Percentiles rank a stretch among this genome's conserved stretches.
Conservation (phyloP, 306 rosid genomes). For the Prunus salicina region DNA sequence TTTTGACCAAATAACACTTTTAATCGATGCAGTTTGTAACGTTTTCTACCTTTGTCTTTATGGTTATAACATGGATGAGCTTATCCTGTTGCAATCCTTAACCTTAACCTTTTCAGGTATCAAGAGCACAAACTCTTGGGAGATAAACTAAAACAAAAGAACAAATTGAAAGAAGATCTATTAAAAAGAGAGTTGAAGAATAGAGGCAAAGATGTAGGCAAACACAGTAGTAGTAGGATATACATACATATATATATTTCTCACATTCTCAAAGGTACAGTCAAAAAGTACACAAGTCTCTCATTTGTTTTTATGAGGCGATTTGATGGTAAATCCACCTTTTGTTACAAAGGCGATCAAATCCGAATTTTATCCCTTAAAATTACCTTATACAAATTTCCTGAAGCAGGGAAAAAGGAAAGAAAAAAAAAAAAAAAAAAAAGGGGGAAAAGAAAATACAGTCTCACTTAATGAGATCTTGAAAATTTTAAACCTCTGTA, state of each 20-base stretch:
- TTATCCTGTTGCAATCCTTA: background rate
- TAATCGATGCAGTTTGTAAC: no score
- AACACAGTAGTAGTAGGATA: background rate
- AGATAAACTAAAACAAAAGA: background rate
- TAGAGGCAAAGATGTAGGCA: background rate
- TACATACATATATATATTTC: constrained; percentile 4
- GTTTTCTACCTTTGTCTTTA: no score
- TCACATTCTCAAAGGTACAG: background rate
- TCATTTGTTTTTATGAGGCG: background rate
- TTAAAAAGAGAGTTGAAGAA: background rate
- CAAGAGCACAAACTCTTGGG: background rate
- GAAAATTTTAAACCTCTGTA: background rate
- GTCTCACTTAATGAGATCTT: background rate
- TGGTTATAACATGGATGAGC: no score
- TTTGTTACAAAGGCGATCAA: background rate
- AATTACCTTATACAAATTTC: background rate
- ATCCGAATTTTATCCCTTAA: background rate
- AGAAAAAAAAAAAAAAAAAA: background rate
- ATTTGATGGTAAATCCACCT: background rate
- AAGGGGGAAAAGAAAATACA: constrained; percentile 3
- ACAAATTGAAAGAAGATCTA: background rate
- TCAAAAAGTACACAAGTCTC: constrained; percentile 4
- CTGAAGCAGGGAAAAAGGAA: background rate
- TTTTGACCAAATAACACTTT: no score
- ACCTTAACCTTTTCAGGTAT: background rate